These are phyloP conservation scores for Chlorociboria aeruginascens DNA, from an alignment of 495 filamentous ascomycete genomes.

Conservation along the genomic window DNA sequence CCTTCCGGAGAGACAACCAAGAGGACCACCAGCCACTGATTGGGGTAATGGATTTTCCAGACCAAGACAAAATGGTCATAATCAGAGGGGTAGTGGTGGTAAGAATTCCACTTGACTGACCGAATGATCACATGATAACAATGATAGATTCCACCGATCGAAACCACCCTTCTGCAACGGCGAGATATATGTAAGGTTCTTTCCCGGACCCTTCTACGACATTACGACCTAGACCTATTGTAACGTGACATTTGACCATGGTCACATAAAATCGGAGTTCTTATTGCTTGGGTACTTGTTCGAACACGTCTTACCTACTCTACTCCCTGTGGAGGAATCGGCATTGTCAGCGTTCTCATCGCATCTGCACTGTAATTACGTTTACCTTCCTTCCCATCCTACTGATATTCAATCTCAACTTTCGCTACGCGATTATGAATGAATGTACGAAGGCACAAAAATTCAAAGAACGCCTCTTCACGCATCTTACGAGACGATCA, in stretches of 20 bases:
- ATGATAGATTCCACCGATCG: conserved; percentile 20
- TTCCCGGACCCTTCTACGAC: conserved; percentile 9
- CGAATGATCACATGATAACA: conserved; percentile 19
- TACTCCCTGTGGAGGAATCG: too few relatives aligned
- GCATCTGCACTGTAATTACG: not conserved
- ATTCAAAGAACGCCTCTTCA: not conserved
- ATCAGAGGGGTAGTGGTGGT: conserved; percentile 62
- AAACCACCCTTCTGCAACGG: conserved; percentile 5
- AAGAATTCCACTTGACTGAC: conserved; percentile 23
- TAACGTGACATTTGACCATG: not conserved
- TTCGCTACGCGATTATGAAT: conserved; percentile 6
- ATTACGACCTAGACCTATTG: conserved; percentile 9
- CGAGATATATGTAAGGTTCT: conserved; percentile 12
- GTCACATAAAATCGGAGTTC: conserved; percentile 7
- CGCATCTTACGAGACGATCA: conserved; percentile 6
- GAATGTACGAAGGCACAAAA: not conserved
- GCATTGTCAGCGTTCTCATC: too few relatives aligned
- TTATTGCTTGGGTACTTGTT: not conserved
- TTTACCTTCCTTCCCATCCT: not conserved
- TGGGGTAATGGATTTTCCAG: conserved; percentile 61
- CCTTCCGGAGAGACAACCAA: conserved; percentile 69
- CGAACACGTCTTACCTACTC: too few relatives aligned
- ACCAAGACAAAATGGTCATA: conserved; percentile 68
- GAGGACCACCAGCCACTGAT: conserved; percentile 57
- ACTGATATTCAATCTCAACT: not conserved